Conservation (phyloP, 176 grass and related monocot genomes). For the Dendrocalamus sinicus region DNA sequence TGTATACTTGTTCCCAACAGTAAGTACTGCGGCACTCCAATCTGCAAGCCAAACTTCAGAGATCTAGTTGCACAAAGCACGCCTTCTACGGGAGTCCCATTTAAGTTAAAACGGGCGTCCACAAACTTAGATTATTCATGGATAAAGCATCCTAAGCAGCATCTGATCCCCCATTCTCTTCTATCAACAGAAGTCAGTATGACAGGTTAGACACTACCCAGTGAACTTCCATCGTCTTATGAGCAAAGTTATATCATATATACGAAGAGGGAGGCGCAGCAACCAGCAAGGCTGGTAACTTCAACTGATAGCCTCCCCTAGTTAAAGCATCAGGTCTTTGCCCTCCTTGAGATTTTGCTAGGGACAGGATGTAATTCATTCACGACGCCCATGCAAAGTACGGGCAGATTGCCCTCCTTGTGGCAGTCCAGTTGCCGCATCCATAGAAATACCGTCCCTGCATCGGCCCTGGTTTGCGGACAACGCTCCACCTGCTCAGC, state of each 20-base stretch:
- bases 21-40: background rate
- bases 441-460: slow-evolving; percentile 86
- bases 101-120: slow-evolving; percentile 58
- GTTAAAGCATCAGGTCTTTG: slow-evolving; percentile 51
- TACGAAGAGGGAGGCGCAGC: slow-evolving; percentile 48
- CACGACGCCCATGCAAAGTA: slow-evolving; percentile 78
- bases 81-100: slow-evolving; percentile 56
- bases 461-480: slow-evolving; percentile 82
- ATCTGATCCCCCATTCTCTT: slow-evolving; percentile 75
- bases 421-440: slow-evolving; percentile 83
- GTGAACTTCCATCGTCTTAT: slow-evolving; percentile 55
- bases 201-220: slow-evolving; percentile 79
- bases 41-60: slow-evolving; percentile 43
- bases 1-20: slow-evolving; percentile 19
- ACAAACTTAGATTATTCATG: slow-evolving; percentile 75
- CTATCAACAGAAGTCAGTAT: slow-evolving; percentile 81
- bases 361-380: slow-evolving; percentile 5
- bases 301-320: slow-evolving; percentile 45
- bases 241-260: slow-evolving; percentile 63
- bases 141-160: slow-evolving; percentile 69
- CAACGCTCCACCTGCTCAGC: slow-evolving; percentile 64
- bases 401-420: slow-evolving; percentile 69
- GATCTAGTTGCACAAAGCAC: slow-evolving; percentile 55
- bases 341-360: slow-evolving; percentile 35
- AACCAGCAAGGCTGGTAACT: background rate